Percentiles rank a stretch among this genome's conserved stretches.
Evolutionary conservation across 2,329 filamentous ascomycete species (phyloP).

Genomic region (Penicillium sp.): DNA sequence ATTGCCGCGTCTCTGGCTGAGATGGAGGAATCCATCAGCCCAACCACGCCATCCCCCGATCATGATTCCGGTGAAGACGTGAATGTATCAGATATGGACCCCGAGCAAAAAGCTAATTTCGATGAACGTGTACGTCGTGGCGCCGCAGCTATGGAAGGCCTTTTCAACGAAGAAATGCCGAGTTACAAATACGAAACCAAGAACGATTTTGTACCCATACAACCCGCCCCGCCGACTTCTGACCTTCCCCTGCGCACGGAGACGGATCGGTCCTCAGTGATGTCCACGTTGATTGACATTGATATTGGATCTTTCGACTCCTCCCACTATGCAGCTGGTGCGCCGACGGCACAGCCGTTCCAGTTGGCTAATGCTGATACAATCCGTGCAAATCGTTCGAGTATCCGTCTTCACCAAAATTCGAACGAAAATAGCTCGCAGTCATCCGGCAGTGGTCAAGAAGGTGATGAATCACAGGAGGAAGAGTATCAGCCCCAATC

Average conservation of each 20-base stretch:
- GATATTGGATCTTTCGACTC: slow-evolving; percentile 55
- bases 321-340: slow-evolving; percentile 51
- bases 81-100: slow-evolving; percentile 36
- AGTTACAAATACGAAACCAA: slow-evolving; percentile 60
- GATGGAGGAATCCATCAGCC: slow-evolving; percentile 41
- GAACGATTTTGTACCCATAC: slow-evolving; percentile 48
- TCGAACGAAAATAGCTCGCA: slow-evolving; percentile 37
- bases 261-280: slow-evolving; percentile 49
- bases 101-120: slow-evolving; percentile 52
- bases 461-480: slow-evolving; percentile 27
- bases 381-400: slow-evolving; percentile 55
- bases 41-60: slow-evolving; percentile 27
- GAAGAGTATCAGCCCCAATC: slow-evolving; percentile 31
- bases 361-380: slow-evolving; percentile 55
- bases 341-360: slow-evolving; percentile 52
- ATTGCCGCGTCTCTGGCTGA: slow-evolving; percentile 48
- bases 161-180: slow-evolving; percentile 56
- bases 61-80: slow-evolving; percentile 30
- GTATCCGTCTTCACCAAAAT: slow-evolving; percentile 44
- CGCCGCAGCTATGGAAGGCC: slow-evolving; percentile 54
- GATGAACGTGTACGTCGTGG: slow-evolving; percentile 59
- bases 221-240: slow-evolving; percentile 46
- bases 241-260: slow-evolving; percentile 54
- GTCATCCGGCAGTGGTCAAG: slow-evolving; percentile 31
- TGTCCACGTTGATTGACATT: slow-evolving; percentile 53